Evolutionary conservation across 2,329 filamentous ascomycete species (phyloP), one percentile per base, ranked within the genome.

Genomic region (Cladosporium sp.): DNA sequence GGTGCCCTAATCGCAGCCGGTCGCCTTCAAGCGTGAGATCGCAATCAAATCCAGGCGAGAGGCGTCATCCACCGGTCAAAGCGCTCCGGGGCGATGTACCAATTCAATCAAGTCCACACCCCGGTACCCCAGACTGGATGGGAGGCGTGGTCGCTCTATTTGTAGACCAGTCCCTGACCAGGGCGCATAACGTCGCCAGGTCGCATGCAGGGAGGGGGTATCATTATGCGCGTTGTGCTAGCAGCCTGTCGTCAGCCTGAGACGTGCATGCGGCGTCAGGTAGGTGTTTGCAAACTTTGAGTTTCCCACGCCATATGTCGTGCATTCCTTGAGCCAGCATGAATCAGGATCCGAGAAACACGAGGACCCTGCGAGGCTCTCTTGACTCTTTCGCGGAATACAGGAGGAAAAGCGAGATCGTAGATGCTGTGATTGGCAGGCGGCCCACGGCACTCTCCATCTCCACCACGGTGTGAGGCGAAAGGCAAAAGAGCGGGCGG

Each of bases 51-150:
- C 22, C 22, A 28, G 22, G 22, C 22, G 18, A 34, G 46, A 49
- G 46, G 38, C 46, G 46, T 49, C 37, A 49, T 49, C 46, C 37
- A 42, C 38, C 37, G 32, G 46, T 43, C 48, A 50, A 33, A 43
- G 48, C 48, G 48, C 11, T 28, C 35, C 28, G 19, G 40, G n/a
- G 37, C 37, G 32, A 35, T 50, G 38, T 43, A 38, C 16, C 35
- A 43, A 31, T 31, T 43, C 48, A 43, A 14, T 50, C 48, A 22
- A 43, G 43, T 37, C 44, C 18, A 22, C 13, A 46, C 44, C 44
- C 44, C 19, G 34, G 41, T 11, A 49, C 38, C 46, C 46, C 38
- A 22, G 37, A 16, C 43, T 18, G 8, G 8, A 8, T 33, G 43
- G n/a, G 43, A 45, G 28, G 43, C 46, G 28, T 33, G n/a, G 14